phyloP scores from a whole-genome alignment of 257 asterid species.

The Euphrasia confusa region DNA sequence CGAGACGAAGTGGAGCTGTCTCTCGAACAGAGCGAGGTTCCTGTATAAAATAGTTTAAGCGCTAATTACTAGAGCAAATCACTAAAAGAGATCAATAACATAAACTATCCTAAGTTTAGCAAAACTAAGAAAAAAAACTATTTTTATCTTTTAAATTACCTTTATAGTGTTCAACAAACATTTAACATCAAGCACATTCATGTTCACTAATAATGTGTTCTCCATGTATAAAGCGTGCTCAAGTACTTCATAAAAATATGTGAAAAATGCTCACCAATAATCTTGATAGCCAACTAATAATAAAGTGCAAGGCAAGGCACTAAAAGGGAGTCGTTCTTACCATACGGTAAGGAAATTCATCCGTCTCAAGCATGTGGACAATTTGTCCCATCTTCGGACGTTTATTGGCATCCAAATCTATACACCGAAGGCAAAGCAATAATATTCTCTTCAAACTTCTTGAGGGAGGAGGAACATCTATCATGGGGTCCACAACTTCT shows the following conservation, averaged over 20 bases:
- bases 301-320: not conserved
- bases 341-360: conserved; percentile 69
- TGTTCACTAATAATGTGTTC: no score
- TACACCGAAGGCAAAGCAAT: conserved; percentile 82
- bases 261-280: not conserved
- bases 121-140: not conserved
- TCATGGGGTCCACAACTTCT: conserved; percentile 73
- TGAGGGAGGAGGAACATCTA: conserved; percentile 63
- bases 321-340: conserved; percentile 34
- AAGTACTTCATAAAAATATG: no score
- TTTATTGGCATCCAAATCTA: conserved; percentile 80
- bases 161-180: not conserved
- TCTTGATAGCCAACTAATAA: not conserved
- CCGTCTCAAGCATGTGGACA: conserved; percentile 97
- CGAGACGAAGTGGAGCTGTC: conserved; percentile 40
- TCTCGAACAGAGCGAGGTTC: conserved; percentile 62
- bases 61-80: conserved; percentile 1
- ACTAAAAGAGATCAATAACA: not conserved
- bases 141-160: not conserved
- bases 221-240: no score
- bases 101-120: not conserved
- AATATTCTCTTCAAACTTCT: conserved; percentile 77
- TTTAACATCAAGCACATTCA: not conserved
- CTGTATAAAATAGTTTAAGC: conserved; percentile 29
- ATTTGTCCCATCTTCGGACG: conserved; percentile 99